Evolutionary conservation across 306 rosid genomes (phyloP).

Genomic region (Malus sieversii): DNA sequence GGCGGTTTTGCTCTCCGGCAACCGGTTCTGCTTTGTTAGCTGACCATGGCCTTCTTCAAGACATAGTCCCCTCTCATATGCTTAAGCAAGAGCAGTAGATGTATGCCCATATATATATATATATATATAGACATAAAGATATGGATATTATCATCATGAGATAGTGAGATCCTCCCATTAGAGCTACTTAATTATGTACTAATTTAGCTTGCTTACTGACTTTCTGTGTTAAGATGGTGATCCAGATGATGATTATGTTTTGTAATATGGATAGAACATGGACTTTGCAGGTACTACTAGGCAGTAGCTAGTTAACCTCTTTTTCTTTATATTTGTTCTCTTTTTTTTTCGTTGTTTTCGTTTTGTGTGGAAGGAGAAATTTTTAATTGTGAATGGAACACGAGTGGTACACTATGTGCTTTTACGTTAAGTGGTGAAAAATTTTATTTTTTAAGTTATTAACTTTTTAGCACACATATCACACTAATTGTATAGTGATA

Average conservation of each 20-base stretch:
- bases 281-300: constrained; percentile 17
- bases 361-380: not conserved
- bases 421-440: too few species aligned
- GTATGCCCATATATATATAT: too few species aligned
- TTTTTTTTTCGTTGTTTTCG: not conserved
- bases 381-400: too few species aligned
- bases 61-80: constrained; percentile 53
- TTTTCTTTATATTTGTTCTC: not conserved
- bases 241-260: constrained; percentile 17
- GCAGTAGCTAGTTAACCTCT: not conserved
- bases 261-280: constrained; percentile 6
- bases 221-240: constrained; percentile 20
- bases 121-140: not conserved
- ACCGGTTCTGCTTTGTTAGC: constrained; percentile 24
- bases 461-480: too few species aligned
- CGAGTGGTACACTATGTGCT: too few species aligned
- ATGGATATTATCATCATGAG: not conserved
- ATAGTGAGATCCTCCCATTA: not conserved
- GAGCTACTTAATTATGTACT: constrained; percentile 15
- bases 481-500: accelerated
- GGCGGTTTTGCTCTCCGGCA: constrained; percentile 30
- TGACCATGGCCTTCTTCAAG: constrained; percentile 74
- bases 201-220: constrained; percentile 30
- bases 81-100: constrained; percentile 44
- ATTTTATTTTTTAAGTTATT: too few species aligned